These are phyloP conservation scores for Lactifluus hygrophoroides DNA, from an alignment of 768 basidiomycete species.

Conservation along the genomic window DNA sequence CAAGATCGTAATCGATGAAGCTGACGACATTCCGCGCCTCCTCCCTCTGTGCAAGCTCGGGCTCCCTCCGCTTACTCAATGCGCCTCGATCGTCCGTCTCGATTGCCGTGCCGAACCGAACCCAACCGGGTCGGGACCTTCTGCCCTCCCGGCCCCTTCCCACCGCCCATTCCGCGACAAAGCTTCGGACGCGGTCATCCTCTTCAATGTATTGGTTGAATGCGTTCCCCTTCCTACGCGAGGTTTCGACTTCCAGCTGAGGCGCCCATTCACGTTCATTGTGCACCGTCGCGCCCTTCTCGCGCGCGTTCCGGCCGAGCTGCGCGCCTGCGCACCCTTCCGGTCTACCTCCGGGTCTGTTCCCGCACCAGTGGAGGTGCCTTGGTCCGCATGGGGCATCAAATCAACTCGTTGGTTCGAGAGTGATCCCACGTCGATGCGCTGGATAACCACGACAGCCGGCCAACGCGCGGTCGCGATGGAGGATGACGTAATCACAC, in stretches of 20 bases:
- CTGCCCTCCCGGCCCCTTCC: background rate
- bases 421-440: constrained; percentile 19
- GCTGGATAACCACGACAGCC: constrained; percentile 28
- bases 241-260: constrained; percentile 3
- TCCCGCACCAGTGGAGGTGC: background rate
- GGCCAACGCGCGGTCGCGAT: constrained; percentile 25
- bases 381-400: constrained; percentile 25
- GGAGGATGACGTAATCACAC: background rate
- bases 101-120: constrained; percentile 27
- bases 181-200: constrained; percentile 22
- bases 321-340: constrained; percentile 3
- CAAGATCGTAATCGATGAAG: constrained; percentile 2
- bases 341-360: background rate
- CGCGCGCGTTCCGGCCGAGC: background rate
- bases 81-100: constrained; percentile 20
- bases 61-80: constrained; percentile 17
- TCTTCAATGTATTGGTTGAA: constrained; percentile 22
- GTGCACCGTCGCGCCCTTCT: constrained; percentile 23
- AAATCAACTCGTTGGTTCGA: constrained; percentile 23
- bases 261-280: constrained; percentile 22
- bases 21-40: constrained; percentile 2
- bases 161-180: constrained; percentile 22
- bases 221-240: background rate
- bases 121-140: constrained; percentile 4
- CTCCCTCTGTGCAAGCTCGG: constrained; percentile 18